Evolutionary conservation across 2,329 filamentous ascomycete genomes (phyloP).

Genomic region (Pestalotiopsis sp.): DNA sequence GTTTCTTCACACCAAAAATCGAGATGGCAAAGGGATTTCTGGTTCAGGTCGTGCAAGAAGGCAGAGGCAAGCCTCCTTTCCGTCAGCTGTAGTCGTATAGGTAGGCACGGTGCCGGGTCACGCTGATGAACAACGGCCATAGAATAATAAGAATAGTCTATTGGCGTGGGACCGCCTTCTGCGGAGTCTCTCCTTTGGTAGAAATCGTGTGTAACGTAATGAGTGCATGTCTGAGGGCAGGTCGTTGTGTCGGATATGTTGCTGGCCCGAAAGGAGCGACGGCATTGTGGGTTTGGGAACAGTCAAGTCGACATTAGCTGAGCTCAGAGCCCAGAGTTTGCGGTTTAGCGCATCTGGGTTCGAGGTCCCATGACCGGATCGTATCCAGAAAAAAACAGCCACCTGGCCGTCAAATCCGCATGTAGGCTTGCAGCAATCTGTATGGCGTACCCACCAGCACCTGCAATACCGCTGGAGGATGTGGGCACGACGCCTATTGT

Average conservation of each 20-base stretch:
- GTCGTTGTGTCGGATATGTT: neutral
- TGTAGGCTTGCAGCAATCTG: constrained; percentile 12
- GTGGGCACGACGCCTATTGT: neutral
- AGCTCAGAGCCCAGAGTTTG: constrained; percentile 1
- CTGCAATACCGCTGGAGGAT: constrained; percentile 8
- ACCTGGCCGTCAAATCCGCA: constrained; percentile 12
- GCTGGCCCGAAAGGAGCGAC: neutral
- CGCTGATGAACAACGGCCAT: neutral
- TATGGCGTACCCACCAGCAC: constrained; percentile 8
- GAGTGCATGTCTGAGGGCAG: neutral
- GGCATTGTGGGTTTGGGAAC: neutral
- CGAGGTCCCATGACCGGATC: constrained; percentile 13
- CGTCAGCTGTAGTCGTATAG: neutral
- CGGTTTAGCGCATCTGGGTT: constrained; percentile 10
- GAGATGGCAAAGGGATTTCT: neutral
- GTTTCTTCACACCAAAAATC: neutral
- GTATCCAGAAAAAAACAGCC: constrained; percentile 15
- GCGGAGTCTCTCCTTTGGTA: neutral
- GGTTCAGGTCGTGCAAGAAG: neutral
- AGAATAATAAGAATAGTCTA: neutral
- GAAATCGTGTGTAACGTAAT: neutral
- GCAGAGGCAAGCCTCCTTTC: neutral
- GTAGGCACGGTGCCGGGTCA: neutral
- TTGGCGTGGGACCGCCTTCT: neutral
- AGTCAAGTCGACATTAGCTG: neutral